phyloP scores from a whole-genome alignment of 2,329 filamentous ascomycete genomes.

The Alternaria infectoria region DNA sequence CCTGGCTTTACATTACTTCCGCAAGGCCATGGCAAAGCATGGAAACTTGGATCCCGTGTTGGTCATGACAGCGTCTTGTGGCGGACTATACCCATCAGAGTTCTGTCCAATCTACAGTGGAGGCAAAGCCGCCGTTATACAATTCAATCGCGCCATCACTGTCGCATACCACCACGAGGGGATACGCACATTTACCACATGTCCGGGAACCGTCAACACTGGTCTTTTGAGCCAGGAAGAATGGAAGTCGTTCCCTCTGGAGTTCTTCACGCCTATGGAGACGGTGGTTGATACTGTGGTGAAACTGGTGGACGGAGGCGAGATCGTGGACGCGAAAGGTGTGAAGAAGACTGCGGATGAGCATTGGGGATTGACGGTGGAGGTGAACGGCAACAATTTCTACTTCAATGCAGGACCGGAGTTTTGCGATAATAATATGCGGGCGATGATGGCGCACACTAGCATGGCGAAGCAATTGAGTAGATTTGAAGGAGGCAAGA shows the following conservation, averaged over 20 bases:
- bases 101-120: constrained; percentile 38
- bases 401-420: constrained; percentile 31
- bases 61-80: constrained; percentile 49
- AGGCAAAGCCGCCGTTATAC: constrained; percentile 47
- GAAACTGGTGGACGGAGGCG: constrained; percentile 38
- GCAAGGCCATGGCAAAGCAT: constrained; percentile 18
- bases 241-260: constrained; percentile 44
- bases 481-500: constrained; percentile 28
- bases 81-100: constrained; percentile 47
- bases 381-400: constrained; percentile 35
- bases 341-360: constrained; percentile 24
- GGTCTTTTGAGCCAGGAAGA: constrained; percentile 41
- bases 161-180: constrained; percentile 43
- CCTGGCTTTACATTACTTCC: constrained; percentile 53
- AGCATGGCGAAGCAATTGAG: constrained; percentile 36
- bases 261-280: constrained; percentile 42
- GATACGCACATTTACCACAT: constrained; percentile 51
- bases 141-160: constrained; percentile 49
- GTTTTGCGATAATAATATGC: constrained; percentile 37
- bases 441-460: constrained; percentile 38
- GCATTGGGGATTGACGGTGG: constrained; percentile 36
- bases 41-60: constrained; percentile 32
- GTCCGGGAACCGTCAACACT: constrained; percentile 48
- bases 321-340: constrained; percentile 33
- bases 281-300: constrained; percentile 38